Evolutionary conservation across 257 asterid genomes (phyloP), one percentile per base, ranked within the genome.

Genomic region (Lycium ferocissimum): DNA sequence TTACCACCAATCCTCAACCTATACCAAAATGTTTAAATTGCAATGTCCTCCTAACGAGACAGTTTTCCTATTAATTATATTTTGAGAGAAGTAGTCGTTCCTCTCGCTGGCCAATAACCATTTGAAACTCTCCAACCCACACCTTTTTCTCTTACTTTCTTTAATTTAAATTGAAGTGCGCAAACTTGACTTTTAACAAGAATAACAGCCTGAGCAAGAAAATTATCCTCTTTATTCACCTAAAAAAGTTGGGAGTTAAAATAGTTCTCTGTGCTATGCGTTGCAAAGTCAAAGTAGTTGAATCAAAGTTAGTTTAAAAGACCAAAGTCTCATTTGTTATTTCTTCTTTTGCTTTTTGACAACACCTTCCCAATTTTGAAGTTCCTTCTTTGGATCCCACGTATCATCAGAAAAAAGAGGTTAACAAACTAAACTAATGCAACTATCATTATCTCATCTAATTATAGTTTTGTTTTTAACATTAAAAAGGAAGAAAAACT

Each of bases 301-400:
- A 40, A 43, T 40, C 15, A 8, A 18, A 71, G 15, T 14, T 62
- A 0, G 10, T 8, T 6, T 15, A 14, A 15, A 51, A 51, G 45
- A 76, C 82, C 47, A 12, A 12, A 13, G 63, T 51, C 22, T 51
- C 63, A 22, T 0, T 26, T 49, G 63, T 51, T 51, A 76, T 76
- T 49, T 76, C 81, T 75, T 22, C 61, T 75, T 73, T 75, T 12
- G 43, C 81, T 75, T 75, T 75, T 75, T 75, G 61, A 12, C 81
- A 17, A 43, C 26, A 43, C 17, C 17, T 22, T 49, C 20, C 6
- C 61, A 22, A 20, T 75, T 75, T 7, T 49, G 43, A 75, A 75
- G 40, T 9, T 71, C 51, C 56, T 71, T 18, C 81, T 13, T 26
- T 22, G 63, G 26, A 76, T 49, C 63, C 82, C 45, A 76, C 14